Percentiles rank a stretch among this genome's conserved stretches.
Evolutionary conservation across 495 filamentous ascomycete genomes (phyloP).

Genomic region (Tuber calosporum): DNA sequence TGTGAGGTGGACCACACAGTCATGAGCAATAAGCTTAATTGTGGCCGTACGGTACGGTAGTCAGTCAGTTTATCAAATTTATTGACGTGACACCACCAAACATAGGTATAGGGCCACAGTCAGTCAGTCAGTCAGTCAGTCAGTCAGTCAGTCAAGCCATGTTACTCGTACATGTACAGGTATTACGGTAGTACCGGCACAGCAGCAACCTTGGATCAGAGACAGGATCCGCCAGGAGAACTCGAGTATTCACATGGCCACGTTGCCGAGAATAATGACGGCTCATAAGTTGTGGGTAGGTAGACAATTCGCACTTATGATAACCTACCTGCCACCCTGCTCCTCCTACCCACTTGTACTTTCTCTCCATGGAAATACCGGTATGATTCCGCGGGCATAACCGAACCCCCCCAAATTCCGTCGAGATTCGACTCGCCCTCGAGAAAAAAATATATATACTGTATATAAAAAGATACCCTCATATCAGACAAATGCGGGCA

Average conservation of each 20-base stretch:
- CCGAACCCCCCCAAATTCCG: neutral
- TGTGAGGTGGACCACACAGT: neutral
- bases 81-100: too few relatives aligned
- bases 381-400: neutral
- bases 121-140: too few relatives aligned
- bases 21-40: neutral
- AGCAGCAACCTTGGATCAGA: neutral
- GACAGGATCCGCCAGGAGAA: neutral
- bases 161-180: too few relatives aligned
- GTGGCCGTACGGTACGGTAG: too few relatives aligned
- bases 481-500: neutral
- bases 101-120: too few relatives aligned
- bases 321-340: neutral
- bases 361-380: neutral
- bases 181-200: too few relatives aligned
- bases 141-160: neutral
- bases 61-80: too few relatives aligned
- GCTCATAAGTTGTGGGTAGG: neutral
- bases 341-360: neutral
- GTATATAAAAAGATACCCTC: conserved; percentile 1
- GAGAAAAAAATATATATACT: too few relatives aligned
- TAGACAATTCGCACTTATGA: neutral
- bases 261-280: neutral
- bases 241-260: neutral
- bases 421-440: neutral